These are phyloP conservation scores for Ceratocystis diversiconidia DNA, from an alignment of 2,329 filamentous ascomycete genomes.

Conservation along the genomic window DNA sequence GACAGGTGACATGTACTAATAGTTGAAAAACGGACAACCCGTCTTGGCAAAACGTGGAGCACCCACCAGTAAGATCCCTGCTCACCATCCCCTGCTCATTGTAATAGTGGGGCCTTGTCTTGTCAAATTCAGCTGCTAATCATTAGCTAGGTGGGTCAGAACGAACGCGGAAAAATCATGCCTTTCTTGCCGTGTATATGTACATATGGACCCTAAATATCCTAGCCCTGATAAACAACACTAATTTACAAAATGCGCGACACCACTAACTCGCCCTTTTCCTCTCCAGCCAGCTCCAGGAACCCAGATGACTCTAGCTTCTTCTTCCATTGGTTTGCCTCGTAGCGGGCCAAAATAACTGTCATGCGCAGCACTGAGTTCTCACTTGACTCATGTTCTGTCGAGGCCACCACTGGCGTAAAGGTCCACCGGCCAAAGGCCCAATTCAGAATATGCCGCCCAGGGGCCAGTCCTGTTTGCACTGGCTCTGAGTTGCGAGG, in stretches of 20 bases:
- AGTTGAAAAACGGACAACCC: background rate
- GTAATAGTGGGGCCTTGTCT: background rate
- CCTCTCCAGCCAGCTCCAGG: conserved; percentile 34
- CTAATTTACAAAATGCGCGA: conserved; percentile 32
- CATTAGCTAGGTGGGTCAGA: background rate
- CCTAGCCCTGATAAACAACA: background rate
- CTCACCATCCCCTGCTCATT: background rate
- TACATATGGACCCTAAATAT: background rate
- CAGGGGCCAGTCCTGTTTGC: conserved; percentile 23
- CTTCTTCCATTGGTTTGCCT: conserved; percentile 65
- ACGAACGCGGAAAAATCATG: background rate
- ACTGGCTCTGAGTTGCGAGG: conserved; percentile 40
- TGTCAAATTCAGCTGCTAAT: background rate
- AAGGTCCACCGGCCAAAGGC: conserved; percentile 94
- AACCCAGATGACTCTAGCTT: conserved; percentile 46
- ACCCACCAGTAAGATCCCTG: background rate
- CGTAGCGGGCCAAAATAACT: conserved; percentile 57
- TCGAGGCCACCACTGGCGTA: conserved; percentile 38
- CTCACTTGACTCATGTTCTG: conserved; percentile 41
- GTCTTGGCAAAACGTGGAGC: conserved; percentile 6
- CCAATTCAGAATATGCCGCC: conserved; percentile 88
- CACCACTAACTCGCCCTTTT: conserved; percentile 37
- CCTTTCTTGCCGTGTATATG: background rate
- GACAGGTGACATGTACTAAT: background rate
- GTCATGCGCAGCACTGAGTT: conserved; percentile 54